Conservation (phyloP, 805 yeast species). For the Candida loeiensis region DNA sequence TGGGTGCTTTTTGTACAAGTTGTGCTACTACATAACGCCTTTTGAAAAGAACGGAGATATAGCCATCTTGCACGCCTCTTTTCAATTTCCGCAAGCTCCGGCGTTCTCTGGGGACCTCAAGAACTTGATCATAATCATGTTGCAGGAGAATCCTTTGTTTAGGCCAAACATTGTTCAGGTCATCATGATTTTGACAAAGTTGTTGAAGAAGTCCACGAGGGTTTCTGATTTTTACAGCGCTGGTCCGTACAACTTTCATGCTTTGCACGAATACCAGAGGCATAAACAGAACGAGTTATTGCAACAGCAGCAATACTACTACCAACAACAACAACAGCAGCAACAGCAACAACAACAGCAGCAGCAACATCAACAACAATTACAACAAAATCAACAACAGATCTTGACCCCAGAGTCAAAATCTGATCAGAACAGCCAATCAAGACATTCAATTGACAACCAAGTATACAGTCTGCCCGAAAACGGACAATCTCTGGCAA, state of each 20-base stretch:
- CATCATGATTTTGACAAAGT: slow-evolving; percentile 56
- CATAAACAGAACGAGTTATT: slow-evolving; percentile 32
- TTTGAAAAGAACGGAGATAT: slow-evolving; percentile 86
- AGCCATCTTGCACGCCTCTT: slow-evolving; percentile 82
- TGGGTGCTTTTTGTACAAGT: slow-evolving; percentile 85
- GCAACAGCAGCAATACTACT: slow-evolving; percentile 37
- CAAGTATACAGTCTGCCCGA: slow-evolving; percentile 1
- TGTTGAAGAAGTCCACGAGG: slow-evolving; percentile 30
- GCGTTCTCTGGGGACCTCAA: slow-evolving; percentile 67
- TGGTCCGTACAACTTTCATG: slow-evolving; percentile 57
- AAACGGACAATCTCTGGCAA: background rate
- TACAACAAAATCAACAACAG: slow-evolving; percentile 4
- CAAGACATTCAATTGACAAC: background rate
- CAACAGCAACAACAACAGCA: slow-evolving; percentile 7
- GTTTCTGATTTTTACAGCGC: slow-evolving; percentile 44
- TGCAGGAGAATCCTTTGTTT: slow-evolving; percentile 75
- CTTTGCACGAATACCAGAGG: slow-evolving; percentile 49
- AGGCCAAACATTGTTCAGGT: slow-evolving; percentile 90
- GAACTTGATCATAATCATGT: slow-evolving; percentile 70
- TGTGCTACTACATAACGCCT: slow-evolving; percentile 92
- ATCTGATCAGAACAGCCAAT: background rate
- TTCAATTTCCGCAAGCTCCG: slow-evolving; percentile 70
- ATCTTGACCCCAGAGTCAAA: background rate
- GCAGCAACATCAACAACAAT: slow-evolving; percentile 4
- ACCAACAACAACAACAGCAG: slow-evolving; percentile 32